Evolutionary conservation across 495 filamentous ascomycete genomes (phyloP), one percentile per base, ranked within the genome.

Genomic region (Penicillium antarcticum): DNA sequence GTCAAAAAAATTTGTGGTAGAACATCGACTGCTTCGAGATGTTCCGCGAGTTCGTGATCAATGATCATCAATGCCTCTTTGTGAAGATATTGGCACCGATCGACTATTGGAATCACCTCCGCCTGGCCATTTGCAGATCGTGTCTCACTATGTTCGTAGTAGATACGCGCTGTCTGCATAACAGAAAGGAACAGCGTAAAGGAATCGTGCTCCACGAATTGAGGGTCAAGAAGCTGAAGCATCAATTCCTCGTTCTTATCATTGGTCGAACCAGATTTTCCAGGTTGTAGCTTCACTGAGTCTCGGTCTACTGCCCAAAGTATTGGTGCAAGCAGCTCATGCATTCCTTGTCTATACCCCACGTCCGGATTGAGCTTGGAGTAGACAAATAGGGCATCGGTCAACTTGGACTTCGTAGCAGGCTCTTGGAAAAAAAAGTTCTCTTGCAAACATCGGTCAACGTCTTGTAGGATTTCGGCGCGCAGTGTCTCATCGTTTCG

Each of bases 1-100:
- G 97, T 95, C 29, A 98, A 70, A 64, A 97, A 99, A 39, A 99
- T 87, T 55, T 99, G 94, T 3, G 94, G 95, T n/a, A 97, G 68
- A 53, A 99, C 84, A 42, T 97, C 92, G 33, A 96, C 85, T 41
- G 83, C 80, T 46, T 83, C 85, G 21, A 99, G 73, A 62, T 96
- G 92, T 34, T 80, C 79, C 5, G 91, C 88, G 31, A 99, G 78
- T 61, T 88, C 86, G 37, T 87, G 82, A 62, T 99, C 94, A 12
- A 89, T 77, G 42, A 82, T 83, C 56, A 81, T 80, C 43, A 99
- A 69, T 45, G 87, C 82, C 33, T 88, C 77, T 56, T 92, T 84
- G 60, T 96, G 91, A 40, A 99, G 91, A 54, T 88, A 80, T 60
- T 87, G 79, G 67, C 90, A 95, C 54, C 89, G 83, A 53, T 84